Evolutionary conservation across 75 land plant species (phyloP).

Genomic region (Selaginella tamariscina): DNA sequence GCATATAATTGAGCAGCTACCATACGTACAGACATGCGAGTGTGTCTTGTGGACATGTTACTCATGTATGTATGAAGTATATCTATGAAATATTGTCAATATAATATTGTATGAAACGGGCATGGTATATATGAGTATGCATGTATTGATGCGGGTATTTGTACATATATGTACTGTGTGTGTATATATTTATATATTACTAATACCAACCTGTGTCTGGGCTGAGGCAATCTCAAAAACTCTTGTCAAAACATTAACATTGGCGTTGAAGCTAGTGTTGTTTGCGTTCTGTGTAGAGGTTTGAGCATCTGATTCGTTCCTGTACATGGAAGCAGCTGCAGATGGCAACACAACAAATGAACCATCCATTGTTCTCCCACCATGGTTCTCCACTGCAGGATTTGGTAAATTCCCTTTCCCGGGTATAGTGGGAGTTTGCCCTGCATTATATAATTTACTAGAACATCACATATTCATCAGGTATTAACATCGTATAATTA

Average conservation of each 20-base stretch:
- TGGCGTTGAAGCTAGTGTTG: constrained; percentile 18
- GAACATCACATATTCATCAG: no score
- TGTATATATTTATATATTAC: background rate
- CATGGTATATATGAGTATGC: no score
- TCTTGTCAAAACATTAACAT: background rate
- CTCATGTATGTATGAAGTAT: no score
- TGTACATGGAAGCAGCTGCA: constrained; percentile 8
- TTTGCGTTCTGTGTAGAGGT: constrained; percentile 22
- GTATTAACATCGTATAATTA: no score
- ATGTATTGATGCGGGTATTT: no score
- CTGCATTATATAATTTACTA: no score
- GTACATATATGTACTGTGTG: background rate
- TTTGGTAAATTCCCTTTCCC: constrained; percentile 12
- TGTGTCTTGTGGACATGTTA: no score
- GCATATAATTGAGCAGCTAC: no score
- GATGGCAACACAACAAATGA: constrained; percentile 13
- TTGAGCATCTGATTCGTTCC: constrained; percentile 30
- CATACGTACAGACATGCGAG: no score
- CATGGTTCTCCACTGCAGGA: background rate
- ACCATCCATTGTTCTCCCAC: constrained; percentile 9
- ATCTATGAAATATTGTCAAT: no score
- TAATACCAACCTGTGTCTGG: background rate
- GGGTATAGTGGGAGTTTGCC: no score
- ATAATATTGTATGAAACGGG: no score
- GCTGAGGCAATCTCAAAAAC: constrained; percentile 11